A percentile compares a stretch with the other conserved stretches of the same genome.
These are phyloP conservation scores for Aspergillus sp. DNA, from an alignment of 2,329 filamentous ascomycete species.

Conservation along the genomic window DNA sequence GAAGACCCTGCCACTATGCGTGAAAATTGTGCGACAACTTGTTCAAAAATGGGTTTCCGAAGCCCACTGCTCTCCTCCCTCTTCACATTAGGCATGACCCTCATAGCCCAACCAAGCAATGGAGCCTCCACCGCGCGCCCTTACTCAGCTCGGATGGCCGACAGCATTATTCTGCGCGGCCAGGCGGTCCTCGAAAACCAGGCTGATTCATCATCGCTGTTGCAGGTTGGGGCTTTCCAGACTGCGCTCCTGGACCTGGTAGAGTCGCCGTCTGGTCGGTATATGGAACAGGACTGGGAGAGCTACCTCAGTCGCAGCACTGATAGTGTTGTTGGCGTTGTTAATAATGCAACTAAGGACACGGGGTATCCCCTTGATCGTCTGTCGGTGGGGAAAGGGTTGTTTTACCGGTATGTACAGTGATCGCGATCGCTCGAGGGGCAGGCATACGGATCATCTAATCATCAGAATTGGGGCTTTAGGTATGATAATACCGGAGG, in stretches of 20 bases:
- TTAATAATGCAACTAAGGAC: conserved; percentile 27
- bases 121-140: conserved; percentile 16
- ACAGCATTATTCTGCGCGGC: conserved; percentile 31
- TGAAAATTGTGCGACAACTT: neutral
- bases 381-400: conserved; percentile 25
- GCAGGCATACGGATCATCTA: neutral
- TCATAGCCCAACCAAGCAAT: neutral
- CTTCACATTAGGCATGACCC: neutral
- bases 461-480: neutral
- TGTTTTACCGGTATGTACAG: conserved; percentile 23
- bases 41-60: neutral
- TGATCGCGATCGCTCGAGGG: neutral
- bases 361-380: conserved; percentile 27
- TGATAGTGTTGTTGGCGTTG: conserved; percentile 23
- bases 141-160: conserved; percentile 34
- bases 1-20: no score
- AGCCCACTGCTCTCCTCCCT: neutral
- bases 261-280: conserved; percentile 11
- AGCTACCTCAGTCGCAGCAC: conserved; percentile 24
- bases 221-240: conserved; percentile 32
- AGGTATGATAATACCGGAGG: conserved; percentile 23
- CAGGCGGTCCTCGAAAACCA: conserved; percentile 24
- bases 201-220: conserved; percentile 18
- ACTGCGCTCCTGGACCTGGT: conserved; percentile 26
- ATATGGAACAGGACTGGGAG: conserved; percentile 26